phyloP scores from a whole-genome alignment of 305 asterid species.

The Solanum hybrid region DNA sequence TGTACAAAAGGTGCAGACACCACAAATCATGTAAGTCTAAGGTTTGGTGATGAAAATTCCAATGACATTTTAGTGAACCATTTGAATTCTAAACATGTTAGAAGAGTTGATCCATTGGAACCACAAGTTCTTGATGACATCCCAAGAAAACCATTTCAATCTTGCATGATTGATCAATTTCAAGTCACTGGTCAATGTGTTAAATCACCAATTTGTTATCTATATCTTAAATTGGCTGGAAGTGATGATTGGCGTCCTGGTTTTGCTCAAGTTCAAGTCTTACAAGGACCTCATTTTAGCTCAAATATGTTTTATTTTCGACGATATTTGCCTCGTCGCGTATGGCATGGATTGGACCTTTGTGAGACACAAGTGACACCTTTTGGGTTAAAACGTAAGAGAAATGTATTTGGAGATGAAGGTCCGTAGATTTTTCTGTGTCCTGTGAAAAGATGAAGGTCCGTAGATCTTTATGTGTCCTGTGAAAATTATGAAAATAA shows the following conservation, averaged over 20 bases:
- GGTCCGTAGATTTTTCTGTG: not conserved
- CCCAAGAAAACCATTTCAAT: conserved; percentile 37
- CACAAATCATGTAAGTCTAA: conserved; percentile 25
- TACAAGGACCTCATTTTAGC: conserved; percentile 18
- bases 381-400: conserved; percentile 26
- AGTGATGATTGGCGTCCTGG: conserved; percentile 42
- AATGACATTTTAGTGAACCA: conserved; percentile 28
- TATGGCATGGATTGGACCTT: conserved; percentile 33
- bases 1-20: conserved; percentile 35
- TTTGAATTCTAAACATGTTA: conserved; percentile 31
- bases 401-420: conserved; percentile 15
- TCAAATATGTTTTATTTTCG: conserved; percentile 32
- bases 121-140: conserved; percentile 37
- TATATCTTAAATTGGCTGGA: conserved; percentile 29
- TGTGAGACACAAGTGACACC: conserved; percentile 31
- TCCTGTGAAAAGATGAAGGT: not conserved
- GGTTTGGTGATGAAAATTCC: conserved; percentile 40
- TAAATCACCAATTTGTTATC: conserved; percentile 31
- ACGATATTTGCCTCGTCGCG: conserved; percentile 33
- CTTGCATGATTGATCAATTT: conserved; percentile 34
- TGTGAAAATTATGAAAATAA: not conserved
- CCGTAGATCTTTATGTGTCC: not conserved
- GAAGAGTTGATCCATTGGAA: conserved; percentile 34
- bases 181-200: conserved; percentile 27
- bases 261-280: conserved; percentile 18